Conservation (phyloP, 805 yeast genomes). For the Saturnispora serradocipensis region DNA sequence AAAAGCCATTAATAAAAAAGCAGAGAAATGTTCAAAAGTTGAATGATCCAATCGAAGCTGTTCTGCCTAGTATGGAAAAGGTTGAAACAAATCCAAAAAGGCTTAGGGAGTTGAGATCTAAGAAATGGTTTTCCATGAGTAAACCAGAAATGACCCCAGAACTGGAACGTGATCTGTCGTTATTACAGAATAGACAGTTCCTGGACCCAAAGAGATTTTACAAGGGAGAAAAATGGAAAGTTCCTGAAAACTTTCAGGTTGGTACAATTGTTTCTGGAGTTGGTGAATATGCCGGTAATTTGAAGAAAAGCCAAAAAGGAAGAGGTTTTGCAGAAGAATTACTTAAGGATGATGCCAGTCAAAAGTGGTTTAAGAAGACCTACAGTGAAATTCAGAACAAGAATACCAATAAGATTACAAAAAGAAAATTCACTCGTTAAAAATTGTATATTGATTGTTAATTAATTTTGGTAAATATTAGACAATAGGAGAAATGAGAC, state of each 20-base stretch:
- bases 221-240: slow-evolving; percentile 71
- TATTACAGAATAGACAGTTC: slow-evolving; percentile 80
- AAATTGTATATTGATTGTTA: neutral
- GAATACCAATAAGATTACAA: slow-evolving; percentile 22
- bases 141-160: slow-evolving; percentile 64
- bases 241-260: slow-evolving; percentile 60
- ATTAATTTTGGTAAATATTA: neutral
- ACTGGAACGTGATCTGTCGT: slow-evolving; percentile 64
- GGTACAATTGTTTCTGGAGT: slow-evolving; percentile 84
- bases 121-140: slow-evolving; percentile 75
- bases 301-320: slow-evolving; percentile 66
- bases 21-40: slow-evolving; percentile 24
- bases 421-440: slow-evolving; percentile 3
- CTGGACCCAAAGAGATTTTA: slow-evolving; percentile 94
- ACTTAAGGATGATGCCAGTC: slow-evolving; percentile 59
- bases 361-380: slow-evolving; percentile 75
- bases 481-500: neutral
- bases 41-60: slow-evolving; percentile 36
- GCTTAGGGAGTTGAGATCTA: slow-evolving; percentile 34
- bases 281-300: slow-evolving; percentile 64
- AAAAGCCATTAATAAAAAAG: slow-evolving; percentile 9
- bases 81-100: slow-evolving; percentile 12
- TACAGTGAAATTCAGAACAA: slow-evolving; percentile 68
- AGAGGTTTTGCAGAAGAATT: slow-evolving; percentile 75
- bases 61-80: slow-evolving; percentile 13